These are phyloP conservation scores for Cercospora sp. DNA, from an alignment of 2,329 filamentous ascomycete species.

Conservation along the genomic window DNA sequence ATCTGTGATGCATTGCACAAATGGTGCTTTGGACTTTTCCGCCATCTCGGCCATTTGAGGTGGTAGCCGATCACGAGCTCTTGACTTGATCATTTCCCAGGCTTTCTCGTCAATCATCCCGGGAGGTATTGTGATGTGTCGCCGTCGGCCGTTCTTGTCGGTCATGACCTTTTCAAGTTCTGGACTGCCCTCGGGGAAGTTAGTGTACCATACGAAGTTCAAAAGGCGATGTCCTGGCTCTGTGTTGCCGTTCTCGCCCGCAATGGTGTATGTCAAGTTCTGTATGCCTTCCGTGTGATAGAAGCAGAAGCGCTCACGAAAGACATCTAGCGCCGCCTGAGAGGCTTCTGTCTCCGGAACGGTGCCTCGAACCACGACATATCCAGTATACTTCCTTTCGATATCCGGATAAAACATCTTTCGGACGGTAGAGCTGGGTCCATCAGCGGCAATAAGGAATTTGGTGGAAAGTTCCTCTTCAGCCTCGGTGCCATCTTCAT, in stretches of 20 bases:
- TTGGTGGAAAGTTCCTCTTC: conserved; percentile 35
- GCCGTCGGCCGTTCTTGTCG: conserved; percentile 43
- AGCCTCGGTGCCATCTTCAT: conserved; percentile 28
- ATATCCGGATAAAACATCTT: conserved; percentile 35
- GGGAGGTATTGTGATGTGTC: conserved; percentile 47
- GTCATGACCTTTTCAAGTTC: conserved; percentile 48
- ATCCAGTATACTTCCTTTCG: conserved; percentile 38
- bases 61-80: conserved; percentile 39
- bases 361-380: conserved; percentile 39
- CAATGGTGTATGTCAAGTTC: conserved; percentile 48
- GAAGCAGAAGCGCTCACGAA: conserved; percentile 46
- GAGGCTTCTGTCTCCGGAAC: conserved; percentile 40
- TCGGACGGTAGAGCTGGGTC: conserved; percentile 39
- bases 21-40: conserved; percentile 43
- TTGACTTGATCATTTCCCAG: conserved; percentile 44
- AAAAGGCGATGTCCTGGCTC: conserved; percentile 46
- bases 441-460: conserved; percentile 50
- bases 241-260: conserved; percentile 45
- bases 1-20: conserved; percentile 50
- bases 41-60: conserved; percentile 47
- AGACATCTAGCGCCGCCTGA: conserved; percentile 37
- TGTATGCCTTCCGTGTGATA: conserved; percentile 43
- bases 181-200: conserved; percentile 41
- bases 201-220: conserved; percentile 52
- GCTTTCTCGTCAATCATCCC: conserved; percentile 44